Evolutionary conservation across 202 grass and related monocot species (phyloP).

Genomic region (Schoenoplectus tabernaemontani): DNA sequence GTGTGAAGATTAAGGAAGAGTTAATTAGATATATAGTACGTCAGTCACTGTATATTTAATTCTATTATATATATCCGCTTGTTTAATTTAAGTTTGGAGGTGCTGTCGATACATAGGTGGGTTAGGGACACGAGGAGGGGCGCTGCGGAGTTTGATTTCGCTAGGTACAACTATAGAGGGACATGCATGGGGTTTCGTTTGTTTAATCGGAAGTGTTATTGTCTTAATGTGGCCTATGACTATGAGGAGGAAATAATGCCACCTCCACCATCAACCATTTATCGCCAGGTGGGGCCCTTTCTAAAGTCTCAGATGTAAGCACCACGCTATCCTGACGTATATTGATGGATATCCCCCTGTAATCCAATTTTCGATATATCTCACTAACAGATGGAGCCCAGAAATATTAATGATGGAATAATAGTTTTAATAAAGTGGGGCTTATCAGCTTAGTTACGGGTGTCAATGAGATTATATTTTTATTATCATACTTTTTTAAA

Average conservation of each 20-base stretch:
- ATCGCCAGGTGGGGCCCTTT: background rate
- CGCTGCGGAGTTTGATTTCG: slow-evolving; percentile 1
- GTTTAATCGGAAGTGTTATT: background rate
- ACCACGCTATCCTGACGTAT: slow-evolving; percentile 55
- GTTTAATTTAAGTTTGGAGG: background rate
- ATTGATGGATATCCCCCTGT: background rate
- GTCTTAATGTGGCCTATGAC: background rate
- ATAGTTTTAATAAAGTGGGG: too few species aligned
- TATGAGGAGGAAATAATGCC: slow-evolving; percentile 22
- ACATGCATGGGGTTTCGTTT: background rate
- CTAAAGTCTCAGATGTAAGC: slow-evolving; percentile 42
- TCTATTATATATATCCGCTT: too few species aligned
- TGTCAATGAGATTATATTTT: too few species aligned
- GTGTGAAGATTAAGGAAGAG: too few species aligned
- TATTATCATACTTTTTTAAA: too few species aligned
- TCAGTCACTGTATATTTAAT: too few species aligned
- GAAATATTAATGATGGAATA: too few species aligned
- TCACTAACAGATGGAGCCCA: background rate
- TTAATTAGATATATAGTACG: too few species aligned
- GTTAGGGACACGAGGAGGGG: background rate
- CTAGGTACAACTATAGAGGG: background rate
- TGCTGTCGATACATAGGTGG: background rate
- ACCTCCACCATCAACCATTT: slow-evolving; percentile 25
- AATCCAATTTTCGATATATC: background rate
- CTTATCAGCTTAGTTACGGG: too few species aligned